Conservation (phyloP, 2,329 filamentous ascomycete species). For the Aspergillus oerlinghausenensis region DNA sequence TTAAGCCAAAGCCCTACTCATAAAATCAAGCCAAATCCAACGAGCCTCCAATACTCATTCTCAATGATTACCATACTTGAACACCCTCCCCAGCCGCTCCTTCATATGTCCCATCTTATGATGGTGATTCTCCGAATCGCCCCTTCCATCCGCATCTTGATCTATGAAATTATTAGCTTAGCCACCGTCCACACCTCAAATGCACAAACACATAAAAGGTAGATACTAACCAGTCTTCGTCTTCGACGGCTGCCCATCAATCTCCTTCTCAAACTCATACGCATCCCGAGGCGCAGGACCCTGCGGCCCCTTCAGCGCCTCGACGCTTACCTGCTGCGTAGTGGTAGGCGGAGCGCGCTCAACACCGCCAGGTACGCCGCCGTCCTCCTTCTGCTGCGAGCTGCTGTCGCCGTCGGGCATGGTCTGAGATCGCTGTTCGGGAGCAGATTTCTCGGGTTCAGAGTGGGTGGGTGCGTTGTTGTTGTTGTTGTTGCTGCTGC, state of each 20-base stretch:
- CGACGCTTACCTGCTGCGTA: conserved; percentile 18
- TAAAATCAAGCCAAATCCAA: neutral
- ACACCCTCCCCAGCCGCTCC: conserved; percentile 29
- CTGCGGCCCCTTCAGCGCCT: conserved; percentile 28
- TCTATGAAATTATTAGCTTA: neutral
- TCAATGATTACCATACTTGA: conserved; percentile 11
- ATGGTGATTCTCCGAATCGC: conserved; percentile 1
- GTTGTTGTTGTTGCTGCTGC: neutral
- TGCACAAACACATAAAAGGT: neutral
- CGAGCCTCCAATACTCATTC: neutral
- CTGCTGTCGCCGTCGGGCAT: neutral
- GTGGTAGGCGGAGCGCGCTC: neutral
- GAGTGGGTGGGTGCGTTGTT: neutral
- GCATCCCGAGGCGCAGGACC: conserved; percentile 19
- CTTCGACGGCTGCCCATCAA: conserved; percentile 8
- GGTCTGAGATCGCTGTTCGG: neutral
- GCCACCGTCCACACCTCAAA: neutral
- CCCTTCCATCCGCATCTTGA: neutral
- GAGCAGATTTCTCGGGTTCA: neutral
- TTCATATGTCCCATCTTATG: conserved; percentile 23
- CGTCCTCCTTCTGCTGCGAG: neutral
- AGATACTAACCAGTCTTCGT: neutral
- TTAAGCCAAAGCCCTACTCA: neutral
- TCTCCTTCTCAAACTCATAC: conserved; percentile 27
- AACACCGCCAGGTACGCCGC: neutral